A percentile compares a stretch with the other conserved stretches of the same genome.
phyloP scores from a whole-genome alignment of 2,329 filamentous ascomycete genomes.

The Cercospora sp. region DNA sequence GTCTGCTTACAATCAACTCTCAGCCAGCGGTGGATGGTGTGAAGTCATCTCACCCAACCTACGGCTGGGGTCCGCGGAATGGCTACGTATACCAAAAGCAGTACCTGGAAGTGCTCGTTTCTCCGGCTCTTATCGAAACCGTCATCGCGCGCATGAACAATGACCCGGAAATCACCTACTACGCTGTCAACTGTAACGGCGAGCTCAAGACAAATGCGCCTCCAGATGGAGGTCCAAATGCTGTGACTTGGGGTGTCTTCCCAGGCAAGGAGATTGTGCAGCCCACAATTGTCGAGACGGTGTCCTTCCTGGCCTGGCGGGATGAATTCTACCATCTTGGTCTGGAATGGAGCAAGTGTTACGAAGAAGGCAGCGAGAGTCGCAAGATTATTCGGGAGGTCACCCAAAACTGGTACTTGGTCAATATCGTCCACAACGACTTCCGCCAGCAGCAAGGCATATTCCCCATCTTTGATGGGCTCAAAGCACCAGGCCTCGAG shows the following conservation, averaged over 20 bases:
- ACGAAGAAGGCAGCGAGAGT: constrained; percentile 73
- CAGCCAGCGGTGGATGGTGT: constrained; percentile 91
- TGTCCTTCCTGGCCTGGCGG: constrained; percentile 98
- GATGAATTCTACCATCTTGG: constrained; percentile 95
- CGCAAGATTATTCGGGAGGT: constrained; percentile 76
- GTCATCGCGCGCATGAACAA: constrained; percentile 75
- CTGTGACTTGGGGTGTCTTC: constrained; percentile 99
- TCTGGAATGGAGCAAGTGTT: constrained; percentile 90
- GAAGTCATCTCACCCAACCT: constrained; percentile 80
- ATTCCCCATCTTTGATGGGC: constrained; percentile 80
- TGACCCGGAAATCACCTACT: constrained; percentile 85
- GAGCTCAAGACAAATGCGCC: constrained; percentile 81
- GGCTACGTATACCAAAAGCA: constrained; percentile 99
- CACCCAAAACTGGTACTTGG: constrained; percentile 87
- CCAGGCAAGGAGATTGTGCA: constrained; percentile 99
- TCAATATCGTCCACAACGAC: constrained; percentile 98
- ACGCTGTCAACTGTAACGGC: constrained; percentile 83
- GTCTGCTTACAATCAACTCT: constrained; percentile 93
- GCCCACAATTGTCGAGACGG: constrained; percentile 96
- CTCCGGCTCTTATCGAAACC: constrained; percentile 74
- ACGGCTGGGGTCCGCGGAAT: constrained; percentile 92
- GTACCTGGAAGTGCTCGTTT: constrained; percentile 87
- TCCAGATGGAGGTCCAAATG: constrained; percentile 79
- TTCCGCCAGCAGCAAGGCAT: constrained; percentile 83
- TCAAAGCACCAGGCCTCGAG: constrained; percentile 68